Evolutionary conservation across 441 rosid genomes (phyloP), one percentile per base, ranked within the genome.

Genomic region (Erodium chrysanthum): DNA sequence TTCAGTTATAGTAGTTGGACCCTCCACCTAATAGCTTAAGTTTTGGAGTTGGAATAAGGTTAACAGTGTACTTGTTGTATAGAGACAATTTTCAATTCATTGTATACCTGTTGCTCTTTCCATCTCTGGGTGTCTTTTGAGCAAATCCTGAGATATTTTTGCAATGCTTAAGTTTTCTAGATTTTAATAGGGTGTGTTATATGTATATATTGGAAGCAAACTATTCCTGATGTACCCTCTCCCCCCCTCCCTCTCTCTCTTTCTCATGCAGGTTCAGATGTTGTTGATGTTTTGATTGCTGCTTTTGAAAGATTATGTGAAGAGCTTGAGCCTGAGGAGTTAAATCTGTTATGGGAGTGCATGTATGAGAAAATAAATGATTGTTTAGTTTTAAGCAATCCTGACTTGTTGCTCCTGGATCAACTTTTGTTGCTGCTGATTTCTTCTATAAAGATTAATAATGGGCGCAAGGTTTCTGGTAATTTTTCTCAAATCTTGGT

Each of bases 261-360:
- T 40, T 12, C 15, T 65, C 18, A 29, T 80, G 70, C 85, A 91
- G 97, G 83, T 73, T 46, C 86, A 68, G 81, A 74, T 73, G 66
- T 83, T 71, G 81, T 84, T 75, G 93, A 86, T 72, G 96, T 95
- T 79, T 78, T 86, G 66, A 74, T 68, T 69, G 31, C 79, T 65
- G 66, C 88, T 70, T 88, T 88, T 66, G 73, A 76, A 73, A 88
- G 96, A 78, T 56, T 87, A 75, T 84, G 88, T 62, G 85, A 83
- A 72, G 86, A 83, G 77, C 75, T 88, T 69, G 88, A 84, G 70
- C 73, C 81, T 46, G 64, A 73, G 74, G 85, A 87, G 73, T 78
- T 88, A 76, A 67, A 27, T 67, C 70, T 80, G 72, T 64, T 95
- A 69, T 87, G 90, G 88, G 63, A 82, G 54, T 81, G 84, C 83